A percentile compares a stretch with the other conserved stretches of the same genome.
These are phyloP conservation scores for Ceratobasidium sp. DNA, from an alignment of 1,284 basidiomycete species.

Conservation along the genomic window DNA sequence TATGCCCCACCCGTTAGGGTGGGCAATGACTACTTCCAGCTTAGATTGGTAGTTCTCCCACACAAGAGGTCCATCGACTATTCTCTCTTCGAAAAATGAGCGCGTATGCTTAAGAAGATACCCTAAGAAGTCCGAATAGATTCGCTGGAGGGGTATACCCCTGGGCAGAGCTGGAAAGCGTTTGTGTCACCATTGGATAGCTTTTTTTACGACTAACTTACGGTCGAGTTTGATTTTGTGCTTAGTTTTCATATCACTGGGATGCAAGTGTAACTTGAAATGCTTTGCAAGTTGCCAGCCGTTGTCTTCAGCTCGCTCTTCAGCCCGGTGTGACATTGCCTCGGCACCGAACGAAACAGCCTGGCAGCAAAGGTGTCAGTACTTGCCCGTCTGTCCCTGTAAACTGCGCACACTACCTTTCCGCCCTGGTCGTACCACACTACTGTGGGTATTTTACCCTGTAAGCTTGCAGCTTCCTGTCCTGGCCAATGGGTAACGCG, in stretches of 20 bases:
- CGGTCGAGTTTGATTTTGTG: constrained; percentile 25
- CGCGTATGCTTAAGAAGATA: constrained; percentile 45
- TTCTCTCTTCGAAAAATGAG: constrained; percentile 39
- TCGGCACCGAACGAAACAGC: constrained; percentile 44
- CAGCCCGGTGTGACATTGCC: constrained; percentile 8
- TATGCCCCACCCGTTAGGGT: constrained; percentile 47
- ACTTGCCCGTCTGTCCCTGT: too few species aligned
- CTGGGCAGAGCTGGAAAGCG: constrained; percentile 29
- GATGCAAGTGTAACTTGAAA: constrained; percentile 46
- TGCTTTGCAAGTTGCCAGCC: constrained; percentile 45
- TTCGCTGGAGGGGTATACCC: constrained; percentile 21
- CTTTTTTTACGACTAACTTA: background rate
- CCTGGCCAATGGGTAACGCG: constrained; percentile 46
- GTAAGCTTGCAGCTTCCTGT: constrained; percentile 30
- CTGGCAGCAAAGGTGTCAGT: constrained; percentile 13
- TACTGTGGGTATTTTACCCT: constrained; percentile 45
- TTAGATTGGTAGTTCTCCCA: constrained; percentile 38
- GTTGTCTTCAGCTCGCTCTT: constrained; percentile 41
- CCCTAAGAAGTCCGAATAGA: constrained; percentile 45
- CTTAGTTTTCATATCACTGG: constrained; percentile 40
- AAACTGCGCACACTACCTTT: constrained; percentile 9
- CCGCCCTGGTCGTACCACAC: constrained; percentile 43
- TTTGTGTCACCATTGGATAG: background rate
- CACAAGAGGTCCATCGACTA: constrained; percentile 33
- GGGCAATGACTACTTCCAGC: constrained; percentile 45